These are phyloP conservation scores for Crepidotus variabilis DNA, from an alignment of 768 basidiomycete species.

Conservation along the genomic window DNA sequence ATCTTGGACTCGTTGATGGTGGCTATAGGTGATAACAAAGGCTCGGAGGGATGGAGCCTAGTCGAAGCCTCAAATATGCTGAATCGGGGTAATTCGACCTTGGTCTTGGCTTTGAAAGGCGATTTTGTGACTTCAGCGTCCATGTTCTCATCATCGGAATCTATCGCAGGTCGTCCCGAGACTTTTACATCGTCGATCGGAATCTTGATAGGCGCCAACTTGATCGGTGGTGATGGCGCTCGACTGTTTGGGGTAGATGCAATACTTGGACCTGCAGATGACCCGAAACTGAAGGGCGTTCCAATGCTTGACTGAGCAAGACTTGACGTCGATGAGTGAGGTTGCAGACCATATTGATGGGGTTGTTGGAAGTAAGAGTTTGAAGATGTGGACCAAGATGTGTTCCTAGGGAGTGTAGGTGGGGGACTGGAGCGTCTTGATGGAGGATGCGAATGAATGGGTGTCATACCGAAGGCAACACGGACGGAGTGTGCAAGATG, in stretches of 20 bases:
- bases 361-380: constrained; percentile 10
- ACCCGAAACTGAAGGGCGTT: constrained; percentile 4
- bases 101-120: background rate
- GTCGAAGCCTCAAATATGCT: constrained; percentile 12
- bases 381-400: constrained; percentile 18
- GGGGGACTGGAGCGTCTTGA: constrained; percentile 35
- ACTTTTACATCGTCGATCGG: constrained; percentile 10
- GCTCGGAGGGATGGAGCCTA: constrained; percentile 5
- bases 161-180: background rate
- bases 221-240: constrained; percentile 68
- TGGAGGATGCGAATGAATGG: constrained; percentile 44
- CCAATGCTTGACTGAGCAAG: constrained; percentile 1
- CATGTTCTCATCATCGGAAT: background rate
- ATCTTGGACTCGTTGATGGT: constrained; percentile 9
- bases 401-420: constrained; percentile 17
- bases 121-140: background rate
- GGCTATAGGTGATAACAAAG: background rate
- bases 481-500: constrained; percentile 83
- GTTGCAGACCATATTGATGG: constrained; percentile 13
- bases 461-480: constrained; percentile 90
- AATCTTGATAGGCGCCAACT: constrained; percentile 63
- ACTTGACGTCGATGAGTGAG: constrained; percentile 3
- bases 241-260: constrained; percentile 54
- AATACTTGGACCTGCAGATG: constrained; percentile 17
- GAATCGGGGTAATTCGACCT: constrained; percentile 9